Evolutionary conservation across 1,139 yeast genomes (phyloP).

Genomic region (Candida tetrigidarum): DNA sequence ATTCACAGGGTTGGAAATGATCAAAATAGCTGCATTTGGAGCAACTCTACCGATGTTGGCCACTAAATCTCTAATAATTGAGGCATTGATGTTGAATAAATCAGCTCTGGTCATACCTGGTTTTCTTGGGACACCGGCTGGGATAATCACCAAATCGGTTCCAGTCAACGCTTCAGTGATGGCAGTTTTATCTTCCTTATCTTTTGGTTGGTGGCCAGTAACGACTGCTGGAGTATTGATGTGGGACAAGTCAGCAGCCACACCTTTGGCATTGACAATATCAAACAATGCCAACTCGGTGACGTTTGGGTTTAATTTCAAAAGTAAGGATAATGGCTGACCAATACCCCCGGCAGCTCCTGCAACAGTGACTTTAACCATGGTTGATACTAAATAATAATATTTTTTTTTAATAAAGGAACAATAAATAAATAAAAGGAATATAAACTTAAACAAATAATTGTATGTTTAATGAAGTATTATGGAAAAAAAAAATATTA

Average conservation of each 20-base stretch:
- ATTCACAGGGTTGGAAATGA: conserved; percentile 77
- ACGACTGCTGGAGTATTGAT: conserved; percentile 64
- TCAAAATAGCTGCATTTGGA: conserved; percentile 66
- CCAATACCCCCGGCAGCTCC: conserved; percentile 88
- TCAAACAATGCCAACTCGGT: conserved; percentile 65
- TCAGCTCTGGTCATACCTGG: conserved; percentile 85
- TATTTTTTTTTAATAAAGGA: not conserved
- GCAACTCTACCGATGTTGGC: conserved; percentile 59
- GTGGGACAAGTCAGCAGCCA: conserved; percentile 76
- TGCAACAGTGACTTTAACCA: conserved; percentile 72
- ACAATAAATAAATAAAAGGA: not conserved
- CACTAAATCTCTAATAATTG: conserved; percentile 64
- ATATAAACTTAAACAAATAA: not conserved
- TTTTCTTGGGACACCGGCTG: conserved; percentile 85
- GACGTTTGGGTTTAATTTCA: conserved; percentile 60
- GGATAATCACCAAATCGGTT: conserved; percentile 65
- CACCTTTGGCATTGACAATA: conserved; percentile 71
- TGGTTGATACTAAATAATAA: too few species aligned
- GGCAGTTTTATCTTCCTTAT: conserved; percentile 52
- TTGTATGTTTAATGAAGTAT: not conserved
- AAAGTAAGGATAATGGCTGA: conserved; percentile 69
- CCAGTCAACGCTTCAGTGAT: conserved; percentile 54
- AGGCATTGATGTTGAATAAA: conserved; percentile 73
- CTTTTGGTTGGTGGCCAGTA: conserved; percentile 57
- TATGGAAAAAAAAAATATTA: not conserved